These are phyloP conservation scores for Ustulina deusta DNA, from an alignment of 2,329 filamentous ascomycete genomes.

Conservation along the genomic window DNA sequence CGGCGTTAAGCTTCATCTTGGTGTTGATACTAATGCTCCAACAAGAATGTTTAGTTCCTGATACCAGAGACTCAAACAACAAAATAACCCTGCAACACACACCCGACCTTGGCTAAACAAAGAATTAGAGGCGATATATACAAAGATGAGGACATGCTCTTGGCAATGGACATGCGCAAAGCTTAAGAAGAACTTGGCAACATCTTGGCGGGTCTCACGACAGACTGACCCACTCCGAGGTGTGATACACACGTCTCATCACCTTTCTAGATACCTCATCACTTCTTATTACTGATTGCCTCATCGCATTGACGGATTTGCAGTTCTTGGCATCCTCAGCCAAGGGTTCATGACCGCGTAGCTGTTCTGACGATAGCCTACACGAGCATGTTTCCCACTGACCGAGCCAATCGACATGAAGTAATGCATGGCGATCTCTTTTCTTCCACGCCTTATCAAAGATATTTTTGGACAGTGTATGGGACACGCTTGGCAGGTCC, in stretches of 20 bases:
- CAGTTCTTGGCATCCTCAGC: slow-evolving; percentile 50
- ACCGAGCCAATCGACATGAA: slow-evolving; percentile 18
- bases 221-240: slow-evolving; percentile 48
- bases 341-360: slow-evolving; percentile 47
- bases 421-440: slow-evolving; percentile 34
- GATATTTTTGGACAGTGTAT: slow-evolving; percentile 46
- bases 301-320: slow-evolving; percentile 50
- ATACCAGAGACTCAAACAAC: slow-evolving; percentile 18
- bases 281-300: slow-evolving; percentile 35
- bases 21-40: slow-evolving; percentile 6
- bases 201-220: slow-evolving; percentile 55
- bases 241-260: slow-evolving; percentile 46
- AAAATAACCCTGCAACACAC: slow-evolving; percentile 20
- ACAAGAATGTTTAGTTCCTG: slow-evolving; percentile 7
- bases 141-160: slow-evolving; percentile 6
- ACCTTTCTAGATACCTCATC: slow-evolving; percentile 27
- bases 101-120: slow-evolving; percentile 21
- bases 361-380: slow-evolving; percentile 36
- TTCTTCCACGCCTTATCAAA: slow-evolving; percentile 36
- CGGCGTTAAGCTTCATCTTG: not conserved
- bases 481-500: slow-evolving; percentile 48
- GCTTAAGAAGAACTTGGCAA: slow-evolving; percentile 38
- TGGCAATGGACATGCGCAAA: slow-evolving; percentile 6
- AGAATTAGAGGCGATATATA: not conserved
- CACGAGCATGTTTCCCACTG: slow-evolving; percentile 38